These are phyloP conservation scores for Daldinia childiae DNA, from an alignment of 495 filamentous ascomycete species.

Conservation along the genomic window DNA sequence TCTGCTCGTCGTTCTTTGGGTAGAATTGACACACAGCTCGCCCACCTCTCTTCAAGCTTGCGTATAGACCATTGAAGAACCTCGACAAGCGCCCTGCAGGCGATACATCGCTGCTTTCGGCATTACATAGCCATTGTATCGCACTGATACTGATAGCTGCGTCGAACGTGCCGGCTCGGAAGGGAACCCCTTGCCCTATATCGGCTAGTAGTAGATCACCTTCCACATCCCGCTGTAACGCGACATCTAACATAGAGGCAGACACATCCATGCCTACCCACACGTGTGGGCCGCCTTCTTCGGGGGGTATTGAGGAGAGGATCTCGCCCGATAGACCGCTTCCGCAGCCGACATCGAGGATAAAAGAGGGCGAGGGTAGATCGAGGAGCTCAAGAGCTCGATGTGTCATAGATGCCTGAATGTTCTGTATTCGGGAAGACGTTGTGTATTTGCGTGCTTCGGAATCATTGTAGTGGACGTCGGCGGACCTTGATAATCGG, in stretches of 20 bases:
- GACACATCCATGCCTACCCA: conserved; percentile 97
- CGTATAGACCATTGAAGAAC: conserved; percentile 94
- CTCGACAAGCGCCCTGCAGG: conserved; percentile 77
- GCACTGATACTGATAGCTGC: conserved; percentile 94
- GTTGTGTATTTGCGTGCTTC: conserved; percentile 98
- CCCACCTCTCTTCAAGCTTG: conserved; percentile 82
- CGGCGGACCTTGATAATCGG: conserved; percentile 72
- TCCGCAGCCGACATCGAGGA: conserved; percentile 95
- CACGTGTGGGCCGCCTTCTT: conserved; percentile 83
- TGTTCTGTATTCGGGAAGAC: conserved; percentile 90
- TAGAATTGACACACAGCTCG: conserved; percentile 97
- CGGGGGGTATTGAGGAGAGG: conserved; percentile 69
- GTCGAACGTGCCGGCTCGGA: conserved; percentile 91
- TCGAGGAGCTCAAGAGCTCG: conserved; percentile 90
- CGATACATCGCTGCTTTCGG: conserved; percentile 83
- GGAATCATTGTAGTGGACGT: conserved; percentile 95
- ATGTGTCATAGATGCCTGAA: conserved; percentile 93
- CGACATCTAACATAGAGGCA: conserved; percentile 91
- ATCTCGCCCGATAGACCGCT: conserved; percentile 95
- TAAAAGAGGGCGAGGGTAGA: conserved; percentile 80
- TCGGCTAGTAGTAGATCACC: conserved; percentile 93
- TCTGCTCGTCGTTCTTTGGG: conserved; percentile 91
- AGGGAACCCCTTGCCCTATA: conserved; percentile 94
- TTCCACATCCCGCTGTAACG: conserved; percentile 88
- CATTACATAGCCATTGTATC: conserved; percentile 98